Evolutionary conservation across 768 basidiomycete genomes (phyloP).

Genomic region (Pleurotus tuoliensis): DNA sequence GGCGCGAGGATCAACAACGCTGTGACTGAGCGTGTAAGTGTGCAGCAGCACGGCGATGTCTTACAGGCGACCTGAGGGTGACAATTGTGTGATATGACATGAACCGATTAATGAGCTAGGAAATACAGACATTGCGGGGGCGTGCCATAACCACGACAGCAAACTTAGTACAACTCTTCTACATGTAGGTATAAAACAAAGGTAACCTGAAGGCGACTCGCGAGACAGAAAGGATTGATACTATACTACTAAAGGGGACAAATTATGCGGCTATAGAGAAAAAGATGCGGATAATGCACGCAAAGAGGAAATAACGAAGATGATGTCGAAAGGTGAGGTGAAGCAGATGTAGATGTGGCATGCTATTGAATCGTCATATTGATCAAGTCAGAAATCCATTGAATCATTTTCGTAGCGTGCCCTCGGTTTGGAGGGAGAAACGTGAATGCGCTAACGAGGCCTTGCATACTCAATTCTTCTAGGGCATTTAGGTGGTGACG

Average conservation of each 20-base stretch:
- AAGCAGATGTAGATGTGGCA: background rate
- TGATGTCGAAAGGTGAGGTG: background rate
- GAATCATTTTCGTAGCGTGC: slow-evolving; percentile 60
- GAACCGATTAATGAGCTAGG: background rate
- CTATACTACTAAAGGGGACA: background rate
- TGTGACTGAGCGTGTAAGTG: background rate
- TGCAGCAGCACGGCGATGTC: background rate
- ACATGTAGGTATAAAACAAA: background rate
- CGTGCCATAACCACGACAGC: background rate
- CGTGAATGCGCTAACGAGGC: slow-evolving; percentile 66
- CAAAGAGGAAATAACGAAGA: background rate
- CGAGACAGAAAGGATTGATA: background rate
- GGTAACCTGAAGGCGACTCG: background rate
- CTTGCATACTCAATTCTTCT: slow-evolving; percentile 71
- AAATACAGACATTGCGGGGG: background rate
- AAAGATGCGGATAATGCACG: background rate
- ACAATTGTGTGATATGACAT: background rate
- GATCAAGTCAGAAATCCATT: slow-evolving; percentile 69
- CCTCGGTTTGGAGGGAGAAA: slow-evolving; percentile 58
- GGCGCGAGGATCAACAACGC: background rate
- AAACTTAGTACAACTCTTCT: background rate
- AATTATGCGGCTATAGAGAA: background rate
- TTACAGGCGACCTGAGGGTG: background rate
- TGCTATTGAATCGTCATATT: slow-evolving; percentile 43
- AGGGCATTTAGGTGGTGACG: slow-evolving; percentile 55